A percentile compares a stretch with the other conserved stretches of the same genome.
Evolutionary conservation across 495 filamentous ascomycete species (phyloP).

Genomic region (Geopyxis carbonaria): DNA sequence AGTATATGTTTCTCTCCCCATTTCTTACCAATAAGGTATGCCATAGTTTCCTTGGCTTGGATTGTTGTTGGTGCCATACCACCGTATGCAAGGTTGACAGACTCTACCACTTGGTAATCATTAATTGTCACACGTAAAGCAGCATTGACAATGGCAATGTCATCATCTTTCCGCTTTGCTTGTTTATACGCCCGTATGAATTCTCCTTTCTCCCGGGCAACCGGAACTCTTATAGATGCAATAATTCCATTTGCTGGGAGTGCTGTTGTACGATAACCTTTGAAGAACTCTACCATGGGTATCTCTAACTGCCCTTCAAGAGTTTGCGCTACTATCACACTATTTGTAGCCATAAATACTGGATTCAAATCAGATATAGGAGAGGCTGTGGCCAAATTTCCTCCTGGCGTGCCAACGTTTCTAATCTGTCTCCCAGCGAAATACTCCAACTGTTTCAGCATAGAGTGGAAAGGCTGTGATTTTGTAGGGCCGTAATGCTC

Average conservation of each 20-base stretch:
- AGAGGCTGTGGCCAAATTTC: conserved; percentile 86
- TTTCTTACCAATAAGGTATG: conserved; percentile 44
- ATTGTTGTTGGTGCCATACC: conserved; percentile 62
- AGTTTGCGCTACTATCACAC: conserved; percentile 61
- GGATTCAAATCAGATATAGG: conserved; percentile 96
- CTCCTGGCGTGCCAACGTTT: conserved; percentile 90
- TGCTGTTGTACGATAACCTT: conserved; percentile 71
- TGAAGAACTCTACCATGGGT: conserved; percentile 87
- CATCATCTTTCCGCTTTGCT: conserved; percentile 63
- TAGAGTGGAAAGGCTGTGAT: conserved; percentile 56
- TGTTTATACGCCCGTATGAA: conserved; percentile 58
- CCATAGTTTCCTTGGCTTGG: conserved; percentile 46
- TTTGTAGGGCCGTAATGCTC: conserved; percentile 54
- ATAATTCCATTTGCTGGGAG: conserved; percentile 71
- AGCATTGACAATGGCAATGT: conserved; percentile 66
- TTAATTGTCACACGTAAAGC: conserved; percentile 46
- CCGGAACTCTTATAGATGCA: conserved; percentile 65
- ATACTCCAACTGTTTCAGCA: conserved; percentile 68
- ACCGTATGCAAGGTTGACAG: conserved; percentile 50
- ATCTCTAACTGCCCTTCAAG: conserved; percentile 51
- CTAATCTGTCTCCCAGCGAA: conserved; percentile 93
- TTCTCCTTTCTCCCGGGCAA: conserved; percentile 46
- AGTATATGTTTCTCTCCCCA: conserved; percentile 46
- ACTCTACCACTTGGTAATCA: conserved; percentile 37
- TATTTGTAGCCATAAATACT: conserved; percentile 76